Evolutionary conservation across 2,329 filamentous ascomycete genomes (phyloP), one percentile per base, ranked within the genome.

Genomic region (Triangularia verruculosa): DNA sequence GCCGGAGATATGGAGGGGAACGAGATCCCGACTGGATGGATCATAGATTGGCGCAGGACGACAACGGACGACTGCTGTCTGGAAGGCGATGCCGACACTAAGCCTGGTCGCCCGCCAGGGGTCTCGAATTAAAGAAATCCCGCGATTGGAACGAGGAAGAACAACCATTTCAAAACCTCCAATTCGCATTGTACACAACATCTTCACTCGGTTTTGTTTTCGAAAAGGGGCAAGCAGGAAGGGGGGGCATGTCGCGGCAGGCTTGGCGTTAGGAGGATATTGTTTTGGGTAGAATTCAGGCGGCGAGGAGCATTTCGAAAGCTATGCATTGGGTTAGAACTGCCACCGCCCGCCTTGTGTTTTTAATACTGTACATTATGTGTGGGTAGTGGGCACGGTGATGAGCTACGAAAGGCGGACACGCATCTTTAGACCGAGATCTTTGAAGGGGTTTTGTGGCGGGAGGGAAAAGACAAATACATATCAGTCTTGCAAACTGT

Each of bases 191-290:
- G 59, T 69, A 64, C 55, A 68, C 60, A 66, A 57, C 63, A 67
- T 70, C 70, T 70, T 71, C 70, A 71, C 70, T 71, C 70, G 69
- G 61, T 67, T 70, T 66, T 58, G 13, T 47, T 58, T 58, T 39
- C 27, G 64, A 47, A 47, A 47, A 47, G 39, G 39, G 66, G 68
- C 64, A 68, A 63, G 68, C 69, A 57, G 69, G 69, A n/a, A n/a
- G n/a, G n/a, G n/a, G 68, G 69, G 69, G 70, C 57, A 53, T 30
- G 64, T 34, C 65, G 65, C 66, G 62, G 57, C 1, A 52, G 43
- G 47, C 39, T 17, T 20, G 39, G 39, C 39, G 39, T 47, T 47
- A 47, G 28, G 32, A 20, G 43, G 25, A 34, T 11, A 59, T 59
- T 57, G n/a, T 57, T 53, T 59, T 47, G 39, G 39, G 39, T 47